These are phyloP conservation scores for Leptoxyphium fumago DNA, from an alignment of 2,329 filamentous ascomycete genomes.

Conservation along the genomic window DNA sequence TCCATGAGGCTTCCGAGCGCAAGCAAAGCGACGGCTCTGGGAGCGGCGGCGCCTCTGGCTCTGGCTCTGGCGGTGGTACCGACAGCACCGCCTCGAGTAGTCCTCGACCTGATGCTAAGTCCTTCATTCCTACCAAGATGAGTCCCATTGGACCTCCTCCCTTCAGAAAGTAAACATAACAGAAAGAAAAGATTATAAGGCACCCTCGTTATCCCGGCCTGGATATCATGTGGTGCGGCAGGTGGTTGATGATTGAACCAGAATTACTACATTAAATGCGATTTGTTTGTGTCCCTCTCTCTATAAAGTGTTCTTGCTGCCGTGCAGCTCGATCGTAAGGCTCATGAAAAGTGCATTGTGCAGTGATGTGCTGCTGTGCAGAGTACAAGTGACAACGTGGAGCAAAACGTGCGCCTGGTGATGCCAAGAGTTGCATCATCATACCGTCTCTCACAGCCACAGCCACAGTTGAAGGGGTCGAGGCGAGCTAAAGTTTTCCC, in stretches of 20 bases:
- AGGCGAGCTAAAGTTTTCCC: too few species aligned
- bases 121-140: constrained; percentile 14
- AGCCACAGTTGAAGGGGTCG: background rate
- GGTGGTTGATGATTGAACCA: background rate
- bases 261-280: background rate
- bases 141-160: constrained; percentile 15
- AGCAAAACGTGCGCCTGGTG: background rate
- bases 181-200: constrained; percentile 1
- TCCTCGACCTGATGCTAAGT: constrained; percentile 19
- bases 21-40: constrained; percentile 11
- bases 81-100: constrained; percentile 16
- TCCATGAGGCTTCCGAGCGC: constrained; percentile 5
- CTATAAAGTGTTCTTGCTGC: too few species aligned
- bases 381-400: too few species aligned
- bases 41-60: constrained; percentile 1
- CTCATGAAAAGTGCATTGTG: background rate
- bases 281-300: background rate
- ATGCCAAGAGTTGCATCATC: background rate
- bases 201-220: background rate
- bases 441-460: background rate
- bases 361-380: background rate
- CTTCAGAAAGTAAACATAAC: constrained; percentile 4
- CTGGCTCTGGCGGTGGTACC: constrained; percentile 11
- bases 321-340: too few species aligned
- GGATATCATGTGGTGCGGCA: background rate